Evolutionary conservation across 768 basidiomycete species (phyloP), one percentile per base, ranked within the genome.

Genomic region (Rhodotorula taiwanensis): DNA sequence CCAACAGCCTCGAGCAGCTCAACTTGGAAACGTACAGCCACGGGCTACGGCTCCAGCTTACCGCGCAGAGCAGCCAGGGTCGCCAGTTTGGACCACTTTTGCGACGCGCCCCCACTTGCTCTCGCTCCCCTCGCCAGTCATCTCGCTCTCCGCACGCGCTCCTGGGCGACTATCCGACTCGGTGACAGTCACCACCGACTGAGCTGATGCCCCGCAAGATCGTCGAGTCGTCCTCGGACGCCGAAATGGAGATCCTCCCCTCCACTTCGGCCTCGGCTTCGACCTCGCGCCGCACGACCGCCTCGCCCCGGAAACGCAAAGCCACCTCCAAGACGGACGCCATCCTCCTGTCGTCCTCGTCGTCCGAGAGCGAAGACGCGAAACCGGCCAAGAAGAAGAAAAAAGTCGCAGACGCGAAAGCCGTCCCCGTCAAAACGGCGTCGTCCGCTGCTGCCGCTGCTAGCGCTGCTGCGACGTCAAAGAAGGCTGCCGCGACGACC

Each of bases 291-390:
- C n/a, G n/a, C n/a, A n/a, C n/a, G 15, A 50, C 60, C 18, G 34
- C 21, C 28, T 31, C 59, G 45, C 23, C 23, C 30, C 15, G 23
- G 18, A 66, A 66, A 58, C 59, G 59, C 52, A 57, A 60, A 44
- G 36, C 36, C 36, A 16, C 36, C 36, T 10, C 36, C 36, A 39
- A 16, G 10, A 16, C 36, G 10, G 36, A 13, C 18, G 48, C 15
- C 10, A 47, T 9, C 52, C 53, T 60, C 33, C 8, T 60, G 23
- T 27, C 47, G 33, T 34, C 36, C 39, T 58, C 48, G 56, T 16
- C 25, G 15, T 33, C 36, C 36, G 50, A 36, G 28, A n/a, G 28
- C n/a, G 50, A 52, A 23, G 50, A 36, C 34, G 13, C 0, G 23
- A 36, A 52, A 34, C 50, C 50, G 11, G 23, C 33, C 4, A 52